A percentile compares a stretch with the other conserved stretches of the same genome.
These are phyloP conservation scores for Thuja plicata DNA, from an alignment of 83 land plant genomes.

Conservation along the genomic window DNA sequence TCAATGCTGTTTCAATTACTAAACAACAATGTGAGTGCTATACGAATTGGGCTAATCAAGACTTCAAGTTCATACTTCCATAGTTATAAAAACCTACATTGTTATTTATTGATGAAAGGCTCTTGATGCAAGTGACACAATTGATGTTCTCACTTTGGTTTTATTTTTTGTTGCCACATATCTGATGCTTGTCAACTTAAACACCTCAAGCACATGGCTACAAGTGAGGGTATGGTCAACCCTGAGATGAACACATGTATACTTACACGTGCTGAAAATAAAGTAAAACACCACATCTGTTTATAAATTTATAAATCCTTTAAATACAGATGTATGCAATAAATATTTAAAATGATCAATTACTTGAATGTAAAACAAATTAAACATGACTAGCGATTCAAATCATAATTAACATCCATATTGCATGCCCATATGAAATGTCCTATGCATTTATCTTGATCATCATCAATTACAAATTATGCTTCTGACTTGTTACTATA, in stretches of 20 bases:
- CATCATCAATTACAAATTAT: neutral
- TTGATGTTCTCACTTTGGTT: no score
- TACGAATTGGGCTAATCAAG: neutral
- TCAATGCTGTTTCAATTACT: neutral
- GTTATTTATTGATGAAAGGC: neutral
- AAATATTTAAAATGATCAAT: no score
- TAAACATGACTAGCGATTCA: neutral
- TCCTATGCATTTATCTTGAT: neutral
- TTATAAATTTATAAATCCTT: neutral
- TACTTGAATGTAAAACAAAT: neutral
- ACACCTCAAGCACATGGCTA: neutral
- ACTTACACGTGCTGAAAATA: neutral
- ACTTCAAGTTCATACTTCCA: neutral
- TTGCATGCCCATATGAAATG: no score
- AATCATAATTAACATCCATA: neutral
- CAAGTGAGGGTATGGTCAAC: neutral
- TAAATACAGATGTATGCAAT: neutral
- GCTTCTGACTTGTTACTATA: neutral
- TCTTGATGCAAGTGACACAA: neutral
- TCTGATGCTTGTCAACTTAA: neutral
- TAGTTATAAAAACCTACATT: no score
- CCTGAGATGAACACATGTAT: neutral
- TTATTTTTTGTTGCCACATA: neutral
- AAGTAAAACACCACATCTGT: neutral
- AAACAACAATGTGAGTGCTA: neutral